Evolutionary conservation across 2,329 filamentous ascomycete genomes (phyloP).

Genomic region (Xylariales sp.): DNA sequence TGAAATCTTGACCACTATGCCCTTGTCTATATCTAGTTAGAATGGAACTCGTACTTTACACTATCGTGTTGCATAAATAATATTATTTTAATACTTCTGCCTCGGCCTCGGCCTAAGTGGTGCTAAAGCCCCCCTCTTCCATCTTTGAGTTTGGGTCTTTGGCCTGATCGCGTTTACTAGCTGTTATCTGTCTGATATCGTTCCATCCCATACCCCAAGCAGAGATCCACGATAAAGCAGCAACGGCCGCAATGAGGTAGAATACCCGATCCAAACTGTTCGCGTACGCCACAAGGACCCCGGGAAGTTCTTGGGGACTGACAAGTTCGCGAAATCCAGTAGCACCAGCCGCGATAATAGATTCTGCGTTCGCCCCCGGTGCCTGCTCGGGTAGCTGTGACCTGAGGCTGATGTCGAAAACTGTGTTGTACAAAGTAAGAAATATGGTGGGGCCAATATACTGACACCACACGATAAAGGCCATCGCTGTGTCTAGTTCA

Average conservation of each 20-base stretch:
- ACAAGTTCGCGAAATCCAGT: slow-evolving; percentile 4
- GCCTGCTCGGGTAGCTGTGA: slow-evolving; percentile 1
- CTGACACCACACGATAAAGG: slow-evolving; percentile 7
- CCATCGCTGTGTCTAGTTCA: slow-evolving; percentile 6
- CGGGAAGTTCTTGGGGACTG: neutral
- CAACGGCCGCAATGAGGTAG: neutral
- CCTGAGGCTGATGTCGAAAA: slow-evolving; percentile 1
- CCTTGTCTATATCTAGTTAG: too few species aligned
- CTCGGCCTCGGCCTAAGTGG: too few species aligned
- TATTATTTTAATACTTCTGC: too few species aligned
- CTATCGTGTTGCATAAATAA: too few species aligned
- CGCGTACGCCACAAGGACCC: slow-evolving; percentile 1
- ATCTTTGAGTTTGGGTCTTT: too few species aligned
- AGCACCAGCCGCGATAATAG: slow-evolving; percentile 3
- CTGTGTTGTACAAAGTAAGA: slow-evolving; percentile 6
- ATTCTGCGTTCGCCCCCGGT: neutral
- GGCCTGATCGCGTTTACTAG: too few species aligned
- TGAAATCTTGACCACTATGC: too few species aligned
- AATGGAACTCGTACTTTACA: too few species aligned
- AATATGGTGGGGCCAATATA: slow-evolving; percentile 8
- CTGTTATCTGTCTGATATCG: slow-evolving; percentile 1
- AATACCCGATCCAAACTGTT: slow-evolving; percentile 1
- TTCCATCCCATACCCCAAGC: slow-evolving; percentile 5
- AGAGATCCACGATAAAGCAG: slow-evolving; percentile 3
- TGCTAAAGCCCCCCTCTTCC: too few species aligned